Evolutionary conservation across 208 protist genomes (phyloP).

Genomic region (Leptomonas pyrrhocoris): DNA sequence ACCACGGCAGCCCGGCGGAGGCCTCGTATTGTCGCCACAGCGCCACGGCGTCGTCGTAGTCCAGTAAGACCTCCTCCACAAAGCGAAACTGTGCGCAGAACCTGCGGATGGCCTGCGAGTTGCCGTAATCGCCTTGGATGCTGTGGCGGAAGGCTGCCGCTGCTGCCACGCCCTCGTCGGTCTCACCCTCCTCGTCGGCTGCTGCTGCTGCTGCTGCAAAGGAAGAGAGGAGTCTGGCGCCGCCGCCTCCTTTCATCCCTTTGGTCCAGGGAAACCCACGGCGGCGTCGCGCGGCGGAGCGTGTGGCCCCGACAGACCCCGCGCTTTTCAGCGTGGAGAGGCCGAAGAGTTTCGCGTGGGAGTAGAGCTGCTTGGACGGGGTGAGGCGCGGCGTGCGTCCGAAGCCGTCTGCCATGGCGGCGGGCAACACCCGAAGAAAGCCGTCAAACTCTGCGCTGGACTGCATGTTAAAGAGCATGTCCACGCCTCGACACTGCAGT

Average conservation of each 20-base stretch:
- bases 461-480: constrained; percentile 60
- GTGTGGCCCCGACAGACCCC: background rate
- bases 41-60: constrained; percentile 57
- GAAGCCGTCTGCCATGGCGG: constrained; percentile 21
- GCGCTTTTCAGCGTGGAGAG: constrained; percentile 16
- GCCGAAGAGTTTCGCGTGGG: constrained; percentile 41
- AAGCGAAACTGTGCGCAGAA: constrained; percentile 58
- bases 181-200: background rate
- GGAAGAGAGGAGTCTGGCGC: constrained; percentile 7
- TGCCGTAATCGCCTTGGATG: constrained; percentile 17
- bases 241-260: constrained; percentile 4
- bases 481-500: constrained; percentile 47
- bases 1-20: background rate
- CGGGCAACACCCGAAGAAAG: constrained; percentile 34
- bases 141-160: constrained; percentile 4
- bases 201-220: constrained; percentile 3
- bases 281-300: constrained; percentile 9
- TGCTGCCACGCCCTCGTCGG: constrained; percentile 6
- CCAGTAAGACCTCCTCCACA: constrained; percentile 62
- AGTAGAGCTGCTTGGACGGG: constrained; percentile 57
- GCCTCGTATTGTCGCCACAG: constrained; percentile 30
- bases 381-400: constrained; percentile 32
- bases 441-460: constrained; percentile 48
- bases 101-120: constrained; percentile 13
- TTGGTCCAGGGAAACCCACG: constrained; percentile 9